Conservation (phyloP, 208 protist species). For the Leishmania major region DNA sequence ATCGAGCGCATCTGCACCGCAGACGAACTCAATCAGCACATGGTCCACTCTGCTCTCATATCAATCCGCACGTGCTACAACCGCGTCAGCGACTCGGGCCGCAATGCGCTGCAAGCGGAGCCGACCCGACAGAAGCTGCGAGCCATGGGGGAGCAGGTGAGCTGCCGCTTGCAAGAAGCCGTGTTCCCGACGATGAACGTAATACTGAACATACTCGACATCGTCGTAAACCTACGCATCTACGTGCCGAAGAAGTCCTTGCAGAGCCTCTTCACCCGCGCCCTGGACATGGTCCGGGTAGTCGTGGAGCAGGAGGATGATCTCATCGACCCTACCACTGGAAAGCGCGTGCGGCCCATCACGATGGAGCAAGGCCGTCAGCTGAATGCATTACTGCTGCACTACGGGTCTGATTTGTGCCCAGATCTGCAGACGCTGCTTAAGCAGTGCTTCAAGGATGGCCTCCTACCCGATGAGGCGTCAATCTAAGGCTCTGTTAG, state of each 20-base stretch:
- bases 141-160: slow-evolving; percentile 85
- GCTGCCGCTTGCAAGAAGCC: slow-evolving; percentile 78
- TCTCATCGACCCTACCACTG: slow-evolving; percentile 72
- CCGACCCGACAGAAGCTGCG: slow-evolving; percentile 86
- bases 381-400: slow-evolving; percentile 77
- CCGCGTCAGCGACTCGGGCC: slow-evolving; percentile 77
- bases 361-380: slow-evolving; percentile 87
- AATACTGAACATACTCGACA: slow-evolving; percentile 74
- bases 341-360: slow-evolving; percentile 67
- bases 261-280: slow-evolving; percentile 69
- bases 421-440: slow-evolving; percentile 63
- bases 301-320: slow-evolving; percentile 73
- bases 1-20: slow-evolving; percentile 79
- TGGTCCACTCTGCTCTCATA: slow-evolving; percentile 75
- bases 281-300: slow-evolving; percentile 72
- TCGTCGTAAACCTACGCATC: slow-evolving; percentile 85
- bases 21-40: slow-evolving; percentile 84
- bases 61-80: slow-evolving; percentile 73
- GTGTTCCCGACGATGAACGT: slow-evolving; percentile 63
- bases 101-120: slow-evolving; percentile 84
- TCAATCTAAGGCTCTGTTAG: slow-evolving; percentile 40
- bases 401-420: slow-evolving; percentile 81
- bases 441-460: slow-evolving; percentile 76
- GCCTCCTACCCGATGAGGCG: slow-evolving; percentile 81
- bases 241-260: slow-evolving; percentile 89